Conservation (phyloP, 2,329 filamentous ascomycete genomes). For the Neofusicoccum kwambonambiense region DNA sequence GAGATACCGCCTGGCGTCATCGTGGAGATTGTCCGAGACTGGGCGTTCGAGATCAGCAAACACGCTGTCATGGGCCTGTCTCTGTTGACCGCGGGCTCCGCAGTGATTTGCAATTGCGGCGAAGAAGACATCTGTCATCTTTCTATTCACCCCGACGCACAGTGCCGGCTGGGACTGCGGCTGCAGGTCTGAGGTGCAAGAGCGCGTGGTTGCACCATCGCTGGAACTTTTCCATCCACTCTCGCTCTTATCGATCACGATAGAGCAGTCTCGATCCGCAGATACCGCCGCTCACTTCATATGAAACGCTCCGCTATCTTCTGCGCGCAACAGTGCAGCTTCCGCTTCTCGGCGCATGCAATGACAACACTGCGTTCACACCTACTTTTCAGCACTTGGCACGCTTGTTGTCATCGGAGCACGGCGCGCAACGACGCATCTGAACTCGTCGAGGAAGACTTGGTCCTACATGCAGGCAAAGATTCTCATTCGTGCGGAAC, state of each 20-base stretch:
- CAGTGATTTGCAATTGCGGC: neutral
- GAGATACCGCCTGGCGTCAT: slow-evolving; percentile 2
- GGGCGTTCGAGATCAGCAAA: slow-evolving; percentile 6
- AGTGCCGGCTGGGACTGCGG: neutral
- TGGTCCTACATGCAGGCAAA: neutral
- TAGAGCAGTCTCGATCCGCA: neutral
- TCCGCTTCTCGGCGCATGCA: slow-evolving; percentile 1
- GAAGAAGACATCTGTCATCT: neutral
- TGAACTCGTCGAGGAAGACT: neutral
- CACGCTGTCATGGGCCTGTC: slow-evolving; percentile 7
- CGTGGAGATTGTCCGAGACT: neutral
- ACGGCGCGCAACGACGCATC: neutral
- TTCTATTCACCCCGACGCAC: neutral
- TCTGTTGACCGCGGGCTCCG: neutral
- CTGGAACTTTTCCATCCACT: neutral
- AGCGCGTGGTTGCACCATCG: neutral
- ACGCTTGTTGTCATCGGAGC: neutral
- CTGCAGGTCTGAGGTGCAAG: neutral
- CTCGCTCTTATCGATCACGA: neutral
- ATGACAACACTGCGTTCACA: slow-evolving; percentile 6
- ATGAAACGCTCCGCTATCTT: neutral
- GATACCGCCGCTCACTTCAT: neutral
- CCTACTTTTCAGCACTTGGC: slow-evolving; percentile 13
- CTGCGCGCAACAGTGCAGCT: neutral
- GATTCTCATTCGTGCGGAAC: neutral